These are phyloP conservation scores for Monilinia polystroma DNA, from an alignment of 2,329 filamentous ascomycete species.

Conservation along the genomic window DNA sequence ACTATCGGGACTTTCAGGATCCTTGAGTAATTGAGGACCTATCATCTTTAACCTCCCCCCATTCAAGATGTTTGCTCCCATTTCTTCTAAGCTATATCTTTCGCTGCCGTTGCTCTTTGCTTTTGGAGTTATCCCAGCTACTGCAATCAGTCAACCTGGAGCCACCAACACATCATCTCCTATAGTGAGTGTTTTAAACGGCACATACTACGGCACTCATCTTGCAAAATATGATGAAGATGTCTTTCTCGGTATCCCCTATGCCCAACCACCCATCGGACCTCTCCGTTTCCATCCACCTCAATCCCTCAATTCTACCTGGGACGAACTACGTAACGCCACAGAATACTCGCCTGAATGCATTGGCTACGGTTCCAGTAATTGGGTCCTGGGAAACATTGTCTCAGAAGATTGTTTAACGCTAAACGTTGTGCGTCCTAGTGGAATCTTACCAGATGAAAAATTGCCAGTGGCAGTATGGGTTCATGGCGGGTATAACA, in stretches of 20 bases:
- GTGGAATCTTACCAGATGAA: constrained; percentile 39
- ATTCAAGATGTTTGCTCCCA: not conserved
- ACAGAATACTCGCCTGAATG: constrained; percentile 35
- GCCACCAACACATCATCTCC: constrained; percentile 16
- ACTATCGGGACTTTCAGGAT: no score
- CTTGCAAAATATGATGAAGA: constrained; percentile 28
- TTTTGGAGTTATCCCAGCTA: not conserved
- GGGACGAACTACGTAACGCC: constrained; percentile 21
- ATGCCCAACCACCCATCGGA: constrained; percentile 25
- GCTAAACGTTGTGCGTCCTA: constrained; percentile 41
- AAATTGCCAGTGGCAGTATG: constrained; percentile 53
- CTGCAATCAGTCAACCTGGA: not conserved
- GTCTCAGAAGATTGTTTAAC: constrained; percentile 25
- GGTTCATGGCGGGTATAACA: constrained; percentile 47
- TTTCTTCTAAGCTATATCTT: not conserved
- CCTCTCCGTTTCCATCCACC: constrained; percentile 24
- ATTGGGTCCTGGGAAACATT: constrained; percentile 18
- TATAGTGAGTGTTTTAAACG: constrained; percentile 30
- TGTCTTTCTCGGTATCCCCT: constrained; percentile 31
- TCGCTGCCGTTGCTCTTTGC: not conserved
- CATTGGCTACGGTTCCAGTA: constrained; percentile 18
- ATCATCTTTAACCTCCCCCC: not conserved
- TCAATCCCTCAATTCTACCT: constrained; percentile 24
- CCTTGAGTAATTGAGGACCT: no score
- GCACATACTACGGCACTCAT: constrained; percentile 29